Evolutionary conservation across 768 basidiomycete genomes (phyloP), one percentile per base, ranked within the genome.

Genomic region (Russula dissimulans): DNA sequence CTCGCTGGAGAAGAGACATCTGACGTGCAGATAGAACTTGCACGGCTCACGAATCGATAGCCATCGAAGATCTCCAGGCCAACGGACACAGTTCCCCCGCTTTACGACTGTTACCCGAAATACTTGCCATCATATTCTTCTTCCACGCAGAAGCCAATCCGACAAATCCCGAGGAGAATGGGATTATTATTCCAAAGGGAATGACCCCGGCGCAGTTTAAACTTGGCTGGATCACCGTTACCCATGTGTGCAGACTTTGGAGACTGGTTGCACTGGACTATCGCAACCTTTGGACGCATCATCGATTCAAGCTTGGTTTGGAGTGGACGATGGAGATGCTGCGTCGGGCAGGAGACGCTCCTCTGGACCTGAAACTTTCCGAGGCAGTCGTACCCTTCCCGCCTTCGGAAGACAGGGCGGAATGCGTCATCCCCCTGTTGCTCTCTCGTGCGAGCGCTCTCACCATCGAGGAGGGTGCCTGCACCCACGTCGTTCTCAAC

Each of bases 241-340:
- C 60, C 22, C 60, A 61, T 39, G 60, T 61, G 44, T 61, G 60
- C 56, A 41, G 56, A 44, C 31, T 42, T 22, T 61, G 60, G 60
- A 57, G 60, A 48, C 60, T 42, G 29, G 56, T 61, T 4, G 60
- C 60, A 18, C 39, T 61, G 31, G 45, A 47, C 11, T 22, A 53
- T 44, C 46, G 45, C 17, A 38, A 31, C 39, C 56, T 61, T 47
- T 57, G 60, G 60, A 43, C 51, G 5, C 39, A 52, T 18, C 60
- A 47, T 31, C 56, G 50, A 17, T 61, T 61, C 39, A 44, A 61
- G 32, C 60, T 61, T 42, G 44, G 60, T n/a, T 31, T 38, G 12
- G 50, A 56, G 14, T 61, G 60, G 60, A 48, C 56, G 14, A 6
- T 45, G 4, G 60, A 61, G 39, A 53, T 53, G 56, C n/a, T 61